Evolutionary conservation across 179 eudicot genomes (phyloP).

Genomic region (Heliamphora pulchella): DNA sequence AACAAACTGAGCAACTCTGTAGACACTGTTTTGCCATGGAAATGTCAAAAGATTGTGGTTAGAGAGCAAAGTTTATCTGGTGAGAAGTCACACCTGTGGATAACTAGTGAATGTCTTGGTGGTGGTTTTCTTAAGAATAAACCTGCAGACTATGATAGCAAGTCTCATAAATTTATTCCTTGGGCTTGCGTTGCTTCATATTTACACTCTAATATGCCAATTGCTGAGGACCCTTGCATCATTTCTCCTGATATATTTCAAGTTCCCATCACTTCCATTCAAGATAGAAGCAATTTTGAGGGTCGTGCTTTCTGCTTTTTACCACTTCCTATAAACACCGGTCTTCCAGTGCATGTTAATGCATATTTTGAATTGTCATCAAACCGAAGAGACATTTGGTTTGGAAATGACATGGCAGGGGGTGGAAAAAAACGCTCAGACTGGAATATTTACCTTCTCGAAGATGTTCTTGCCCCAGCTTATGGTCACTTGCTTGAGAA

Average conservation of each 20-base stretch:
- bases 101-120: slow-evolving; percentile 84
- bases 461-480: slow-evolving; percentile 95
- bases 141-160: slow-evolving; percentile 35
- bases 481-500: slow-evolving; percentile 89
- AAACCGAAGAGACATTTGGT: slow-evolving; percentile 99
- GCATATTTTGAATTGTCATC: slow-evolving; percentile 96
- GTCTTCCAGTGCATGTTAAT: slow-evolving; percentile 91
- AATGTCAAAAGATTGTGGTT: slow-evolving; percentile 72
- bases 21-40: slow-evolving; percentile 69
- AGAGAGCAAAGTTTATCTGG: slow-evolving; percentile 50
- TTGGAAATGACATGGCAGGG: slow-evolving; percentile 99
- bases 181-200: slow-evolving; percentile 95
- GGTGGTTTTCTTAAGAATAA: slow-evolving; percentile 38
- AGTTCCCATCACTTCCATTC: slow-evolving; percentile 25
- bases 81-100: slow-evolving; percentile 62
- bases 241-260: slow-evolving; percentile 31
- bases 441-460: slow-evolving; percentile 92
- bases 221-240: slow-evolving; percentile 29
- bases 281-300: slow-evolving; percentile 45
- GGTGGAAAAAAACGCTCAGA: slow-evolving; percentile 97
- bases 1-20: slow-evolving; percentile 55
- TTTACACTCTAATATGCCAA: slow-evolving; percentile 40
- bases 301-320: slow-evolving; percentile 98
- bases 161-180: slow-evolving; percentile 55
- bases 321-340: slow-evolving; percentile 90